A percentile compares a stretch with the other conserved stretches of the same genome.
Evolutionary conservation across 345 rosid genomes (phyloP).

Genomic region (Euclidium syriacum): DNA sequence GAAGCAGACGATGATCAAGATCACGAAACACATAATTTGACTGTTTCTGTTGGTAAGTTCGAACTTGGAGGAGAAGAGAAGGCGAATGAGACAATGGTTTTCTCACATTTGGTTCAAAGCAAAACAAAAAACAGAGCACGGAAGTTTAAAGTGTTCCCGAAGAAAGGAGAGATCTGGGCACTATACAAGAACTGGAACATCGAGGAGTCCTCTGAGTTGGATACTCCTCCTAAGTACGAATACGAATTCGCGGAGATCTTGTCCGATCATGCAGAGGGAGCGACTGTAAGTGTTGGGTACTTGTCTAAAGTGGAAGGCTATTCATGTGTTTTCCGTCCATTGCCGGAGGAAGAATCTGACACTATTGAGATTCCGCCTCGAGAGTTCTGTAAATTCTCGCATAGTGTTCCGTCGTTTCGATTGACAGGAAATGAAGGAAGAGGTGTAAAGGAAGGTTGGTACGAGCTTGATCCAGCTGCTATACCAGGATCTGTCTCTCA

Average conservation of each 20-base stretch:
- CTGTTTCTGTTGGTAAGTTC: constrained; percentile 66
- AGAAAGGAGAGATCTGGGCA: constrained; percentile 84
- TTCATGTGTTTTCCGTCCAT: constrained; percentile 45
- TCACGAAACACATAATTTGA: constrained; percentile 37
- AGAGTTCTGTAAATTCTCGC: constrained; percentile 69
- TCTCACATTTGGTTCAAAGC: constrained; percentile 53
- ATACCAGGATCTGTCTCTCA: constrained; percentile 37
- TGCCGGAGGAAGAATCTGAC: constrained; percentile 25
- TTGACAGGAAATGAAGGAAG: constrained; percentile 66
- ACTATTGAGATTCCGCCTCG: constrained; percentile 33
- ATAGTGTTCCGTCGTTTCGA: constrained; percentile 53
- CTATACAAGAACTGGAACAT: constrained; percentile 67
- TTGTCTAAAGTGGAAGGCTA: constrained; percentile 71
- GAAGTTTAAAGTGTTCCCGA: constrained; percentile 51
- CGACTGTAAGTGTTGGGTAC: constrained; percentile 49
- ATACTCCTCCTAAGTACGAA: constrained; percentile 37
- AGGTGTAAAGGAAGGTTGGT: constrained; percentile 60
- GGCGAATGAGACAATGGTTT: constrained; percentile 37
- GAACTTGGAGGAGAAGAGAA: constrained; percentile 29
- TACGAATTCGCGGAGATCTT: constrained; percentile 68
- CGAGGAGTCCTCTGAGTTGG: constrained; percentile 42
- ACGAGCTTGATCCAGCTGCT: constrained; percentile 80
- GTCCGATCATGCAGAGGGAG: constrained; percentile 40
- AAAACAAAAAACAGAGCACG: constrained; percentile 27
- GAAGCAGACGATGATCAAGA: constrained; percentile 44